These are phyloP conservation scores for Penicillium macrosclerotiorum DNA, from an alignment of 495 filamentous ascomycete species.

Conservation along the genomic window DNA sequence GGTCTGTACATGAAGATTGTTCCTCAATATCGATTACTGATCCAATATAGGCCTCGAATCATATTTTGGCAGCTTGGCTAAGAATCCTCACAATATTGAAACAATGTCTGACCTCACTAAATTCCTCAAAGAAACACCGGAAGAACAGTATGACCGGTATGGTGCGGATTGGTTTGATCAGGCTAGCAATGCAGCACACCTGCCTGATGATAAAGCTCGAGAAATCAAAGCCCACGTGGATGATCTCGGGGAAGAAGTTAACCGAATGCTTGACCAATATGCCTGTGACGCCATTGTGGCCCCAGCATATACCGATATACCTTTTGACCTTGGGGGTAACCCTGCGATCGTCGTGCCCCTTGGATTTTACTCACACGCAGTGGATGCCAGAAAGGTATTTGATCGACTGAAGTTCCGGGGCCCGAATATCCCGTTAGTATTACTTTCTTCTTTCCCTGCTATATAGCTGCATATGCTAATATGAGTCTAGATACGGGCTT, in stretches of 20 bases:
- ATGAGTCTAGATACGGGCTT: background rate
- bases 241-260: background rate
- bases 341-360: background rate
- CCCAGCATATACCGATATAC: background rate
- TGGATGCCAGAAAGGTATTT: background rate
- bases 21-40: too few species aligned
- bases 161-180: background rate
- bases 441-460: too few species aligned
- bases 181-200: background rate
- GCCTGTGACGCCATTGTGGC: background rate
- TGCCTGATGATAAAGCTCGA: background rate
- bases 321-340: background rate
- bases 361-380: background rate
- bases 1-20: too few species aligned
- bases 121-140: background rate
- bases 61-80: background rate
- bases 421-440: background rate
- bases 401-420: background rate
- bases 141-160: background rate
- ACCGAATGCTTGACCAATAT: background rate
- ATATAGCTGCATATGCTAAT: too few species aligned
- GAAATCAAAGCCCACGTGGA: background rate
- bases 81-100: background rate
- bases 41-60: background rate
- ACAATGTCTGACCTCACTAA: background rate